phyloP scores from a whole-genome alignment of 2,329 filamentous ascomycete species.

The Colletotrichum aenigma region DNA sequence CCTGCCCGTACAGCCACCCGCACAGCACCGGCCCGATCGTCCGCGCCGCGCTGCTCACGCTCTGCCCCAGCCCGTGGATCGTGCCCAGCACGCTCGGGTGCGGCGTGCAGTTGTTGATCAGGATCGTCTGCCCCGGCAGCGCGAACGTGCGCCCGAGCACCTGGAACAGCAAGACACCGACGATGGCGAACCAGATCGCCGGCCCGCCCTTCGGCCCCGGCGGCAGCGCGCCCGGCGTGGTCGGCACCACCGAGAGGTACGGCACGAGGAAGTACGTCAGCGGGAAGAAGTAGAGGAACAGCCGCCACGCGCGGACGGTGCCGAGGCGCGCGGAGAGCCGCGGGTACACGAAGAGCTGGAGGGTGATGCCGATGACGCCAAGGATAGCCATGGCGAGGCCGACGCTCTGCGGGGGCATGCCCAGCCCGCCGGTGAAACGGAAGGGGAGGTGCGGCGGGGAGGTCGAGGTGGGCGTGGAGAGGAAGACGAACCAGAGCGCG shows the following conservation, averaged over 20 bases:
- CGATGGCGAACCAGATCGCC: slow-evolving; percentile 69
- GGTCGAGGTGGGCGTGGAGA: slow-evolving; percentile 63
- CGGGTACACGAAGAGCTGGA: slow-evolving; percentile 77
- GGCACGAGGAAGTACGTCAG: slow-evolving; percentile 72
- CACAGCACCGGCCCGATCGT: slow-evolving; percentile 65
- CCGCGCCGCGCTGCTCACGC: slow-evolving; percentile 59
- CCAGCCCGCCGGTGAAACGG: slow-evolving; percentile 75
- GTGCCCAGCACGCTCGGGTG: slow-evolving; percentile 52
- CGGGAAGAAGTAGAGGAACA: slow-evolving; percentile 74
- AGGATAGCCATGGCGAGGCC: slow-evolving; percentile 81
- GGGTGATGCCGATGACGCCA: slow-evolving; percentile 73
- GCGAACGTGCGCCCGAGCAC: slow-evolving; percentile 71
- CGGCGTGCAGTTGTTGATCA: slow-evolving; percentile 53
- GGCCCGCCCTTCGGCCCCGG: slow-evolving; percentile 58
- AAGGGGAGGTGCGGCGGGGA: slow-evolving; percentile 51
- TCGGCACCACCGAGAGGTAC: slow-evolving; percentile 72
- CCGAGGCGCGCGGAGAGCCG: slow-evolving; percentile 69
- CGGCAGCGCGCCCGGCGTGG: slow-evolving; percentile 46
- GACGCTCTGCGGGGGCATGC: slow-evolving; percentile 72
- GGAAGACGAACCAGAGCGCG: slow-evolving; percentile 76
- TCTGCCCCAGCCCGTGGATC: slow-evolving; percentile 59
- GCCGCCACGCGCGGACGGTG: slow-evolving; percentile 69
- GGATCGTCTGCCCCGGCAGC: slow-evolving; percentile 48
- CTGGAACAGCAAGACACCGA: slow-evolving; percentile 65
- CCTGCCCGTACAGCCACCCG: slow-evolving; percentile 65